These are phyloP conservation scores for Macadamia integrifolia DNA, from an alignment of 164 flowering plant species.

Conservation along the genomic window DNA sequence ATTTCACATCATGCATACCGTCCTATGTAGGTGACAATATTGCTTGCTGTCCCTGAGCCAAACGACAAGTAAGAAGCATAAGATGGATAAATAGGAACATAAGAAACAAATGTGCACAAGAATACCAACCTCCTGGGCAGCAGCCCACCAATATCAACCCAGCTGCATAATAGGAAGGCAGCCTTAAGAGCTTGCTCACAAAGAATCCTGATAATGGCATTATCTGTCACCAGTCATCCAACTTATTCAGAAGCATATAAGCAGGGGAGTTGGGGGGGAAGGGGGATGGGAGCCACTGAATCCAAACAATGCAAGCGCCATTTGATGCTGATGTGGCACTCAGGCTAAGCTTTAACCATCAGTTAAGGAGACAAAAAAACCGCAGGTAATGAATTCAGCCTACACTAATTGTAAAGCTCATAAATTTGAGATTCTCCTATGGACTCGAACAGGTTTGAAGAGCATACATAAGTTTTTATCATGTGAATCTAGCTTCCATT, in stretches of 20 bases:
- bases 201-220: conserved; percentile 84
- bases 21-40: conserved; percentile 87
- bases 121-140: conserved; percentile 78
- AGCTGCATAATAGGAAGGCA: conserved; percentile 89
- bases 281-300: too few species aligned
- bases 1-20: conserved; percentile 36
- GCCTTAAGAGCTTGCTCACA: conserved; percentile 69
- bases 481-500: too few species aligned
- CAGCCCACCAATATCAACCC: conserved; percentile 89
- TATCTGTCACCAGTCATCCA: conserved; percentile 41
- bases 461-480: too few species aligned
- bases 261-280: not conserved
- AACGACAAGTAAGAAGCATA: conserved; percentile 7
- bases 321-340: not conserved
- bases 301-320: not conserved
- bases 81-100: not conserved
- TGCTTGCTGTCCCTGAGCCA: conserved; percentile 86
- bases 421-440: too few species aligned
- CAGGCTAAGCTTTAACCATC: not conserved
- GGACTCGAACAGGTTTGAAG: too few species aligned
- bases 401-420: too few species aligned
- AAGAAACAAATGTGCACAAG: not conserved
- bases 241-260: conserved; percentile 4
- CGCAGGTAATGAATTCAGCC: too few species aligned
- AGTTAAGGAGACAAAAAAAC: too few species aligned